Evolutionary conservation across 1,139 yeast species (phyloP).

Genomic region (Pichia sp.): DNA sequence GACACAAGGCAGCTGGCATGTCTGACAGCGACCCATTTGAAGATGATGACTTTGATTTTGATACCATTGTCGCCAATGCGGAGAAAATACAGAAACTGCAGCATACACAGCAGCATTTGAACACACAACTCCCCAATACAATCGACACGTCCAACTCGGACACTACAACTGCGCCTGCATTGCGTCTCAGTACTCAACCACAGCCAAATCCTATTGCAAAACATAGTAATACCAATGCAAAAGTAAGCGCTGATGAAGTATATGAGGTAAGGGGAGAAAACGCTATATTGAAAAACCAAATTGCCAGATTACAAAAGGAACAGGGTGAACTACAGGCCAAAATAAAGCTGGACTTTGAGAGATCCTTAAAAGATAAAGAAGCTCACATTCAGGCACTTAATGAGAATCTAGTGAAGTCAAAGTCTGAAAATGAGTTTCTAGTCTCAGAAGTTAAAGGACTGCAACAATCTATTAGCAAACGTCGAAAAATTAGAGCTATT

Average conservation of each 20-base stretch:
- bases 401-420: slow-evolving; percentile 45
- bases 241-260: slow-evolving; percentile 22
- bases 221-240: neutral
- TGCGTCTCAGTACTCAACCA: neutral
- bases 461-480: slow-evolving; percentile 15
- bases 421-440: slow-evolving; percentile 67
- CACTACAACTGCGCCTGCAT: neutral
- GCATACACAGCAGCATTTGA: slow-evolving; percentile 1
- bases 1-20: neutral
- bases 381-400: slow-evolving; percentile 37
- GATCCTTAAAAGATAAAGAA: slow-evolving; percentile 31
- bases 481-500: slow-evolving; percentile 15
- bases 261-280: slow-evolving; percentile 68
- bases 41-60: slow-evolving; percentile 24
- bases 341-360: slow-evolving; percentile 32
- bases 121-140: neutral
- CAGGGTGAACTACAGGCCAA: slow-evolving; percentile 39
- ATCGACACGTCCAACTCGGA: neutral
- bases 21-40: slow-evolving; percentile 24
- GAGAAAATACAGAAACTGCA: slow-evolving; percentile 1
- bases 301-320: slow-evolving; percentile 40
- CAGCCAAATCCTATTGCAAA: no score
- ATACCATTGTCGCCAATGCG: slow-evolving; percentile 8
- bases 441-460: slow-evolving; percentile 32
- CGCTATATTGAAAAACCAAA: slow-evolving; percentile 62